Evolutionary conservation across 2,329 filamentous ascomycete species (phyloP).

Genomic region (Neurospora crassa): DNA sequence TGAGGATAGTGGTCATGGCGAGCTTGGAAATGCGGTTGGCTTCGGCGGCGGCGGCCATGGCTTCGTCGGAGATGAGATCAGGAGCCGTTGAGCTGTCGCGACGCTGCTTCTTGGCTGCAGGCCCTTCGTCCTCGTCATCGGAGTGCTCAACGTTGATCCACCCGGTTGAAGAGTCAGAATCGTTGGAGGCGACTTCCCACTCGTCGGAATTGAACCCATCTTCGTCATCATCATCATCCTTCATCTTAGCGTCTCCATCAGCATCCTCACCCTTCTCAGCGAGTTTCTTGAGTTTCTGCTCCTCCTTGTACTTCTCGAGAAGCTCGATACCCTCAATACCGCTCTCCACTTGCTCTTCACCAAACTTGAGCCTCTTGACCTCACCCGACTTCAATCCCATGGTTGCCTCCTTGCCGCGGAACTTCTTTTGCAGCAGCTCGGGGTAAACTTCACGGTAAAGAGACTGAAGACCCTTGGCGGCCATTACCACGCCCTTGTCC

Average conservation of each 20-base stretch:
- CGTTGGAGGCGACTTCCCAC: slow-evolving; percentile 52
- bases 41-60: slow-evolving; percentile 31
- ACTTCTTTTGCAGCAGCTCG: slow-evolving; percentile 78
- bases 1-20: slow-evolving; percentile 89
- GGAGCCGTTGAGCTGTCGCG: slow-evolving; percentile 21
- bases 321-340: slow-evolving; percentile 89
- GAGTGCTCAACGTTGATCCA: slow-evolving; percentile 90
- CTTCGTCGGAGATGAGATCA: slow-evolving; percentile 15
- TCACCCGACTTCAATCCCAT: slow-evolving; percentile 68
- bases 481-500: slow-evolving; percentile 99
- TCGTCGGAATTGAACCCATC: slow-evolving; percentile 44
- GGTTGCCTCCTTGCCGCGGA: slow-evolving; percentile 83
- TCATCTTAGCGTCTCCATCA: slow-evolving; percentile 51
- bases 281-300: slow-evolving; percentile 67
- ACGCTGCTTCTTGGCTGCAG: slow-evolving; percentile 56
- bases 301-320: slow-evolving; percentile 86
- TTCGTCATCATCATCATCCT: slow-evolving; percentile 52
- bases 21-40: slow-evolving; percentile 55
- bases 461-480: slow-evolving; percentile 80
- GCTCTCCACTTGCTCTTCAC: slow-evolving; percentile 62
- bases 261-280: slow-evolving; percentile 56
- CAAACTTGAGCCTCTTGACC: slow-evolving; percentile 69
- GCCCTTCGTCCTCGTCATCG: slow-evolving; percentile 70
- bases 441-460: slow-evolving; percentile 88
- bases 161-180: slow-evolving; percentile 64